Percentiles rank a stretch among this genome's conserved stretches.
Conservation (phyloP, 2,329 filamentous ascomycete genomes). For the Fusarium miscanthi region DNA sequence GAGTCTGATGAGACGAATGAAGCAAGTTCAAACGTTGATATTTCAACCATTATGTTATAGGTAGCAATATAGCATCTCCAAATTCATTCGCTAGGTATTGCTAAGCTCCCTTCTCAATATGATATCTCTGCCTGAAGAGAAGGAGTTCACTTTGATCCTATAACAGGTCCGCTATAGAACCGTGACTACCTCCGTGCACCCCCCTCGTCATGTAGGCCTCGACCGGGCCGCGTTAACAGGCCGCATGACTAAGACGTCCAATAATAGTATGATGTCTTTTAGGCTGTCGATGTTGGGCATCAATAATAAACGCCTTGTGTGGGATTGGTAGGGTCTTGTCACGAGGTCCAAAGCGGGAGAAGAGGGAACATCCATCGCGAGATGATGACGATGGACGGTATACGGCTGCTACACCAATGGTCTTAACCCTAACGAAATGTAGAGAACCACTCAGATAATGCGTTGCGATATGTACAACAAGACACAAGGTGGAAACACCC, state of each 20-base stretch:
- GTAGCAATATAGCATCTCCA: background rate
- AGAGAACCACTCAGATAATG: conserved; percentile 4
- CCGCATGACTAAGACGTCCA: conserved; percentile 18
- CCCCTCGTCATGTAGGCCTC: conserved; percentile 25
- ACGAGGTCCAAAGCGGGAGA: conserved; percentile 21
- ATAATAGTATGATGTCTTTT: background rate
- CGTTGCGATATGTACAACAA: conserved; percentile 27
- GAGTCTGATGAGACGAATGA: background rate
- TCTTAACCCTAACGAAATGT: background rate
- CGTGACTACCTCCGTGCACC: conserved; percentile 8
- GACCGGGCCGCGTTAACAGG: conserved; percentile 26
- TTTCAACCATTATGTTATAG: background rate
- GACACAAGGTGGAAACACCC: conserved; percentile 5
- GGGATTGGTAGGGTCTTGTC: conserved; percentile 17
- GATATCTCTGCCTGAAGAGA: background rate
- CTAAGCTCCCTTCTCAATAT: background rate
- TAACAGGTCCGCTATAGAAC: background rate
- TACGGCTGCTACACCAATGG: background rate
- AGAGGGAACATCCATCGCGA: conserved; percentile 20
- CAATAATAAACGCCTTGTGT: conserved; percentile 10
- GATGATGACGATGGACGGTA: background rate
- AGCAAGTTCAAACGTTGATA: background rate
- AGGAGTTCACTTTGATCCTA: background rate
- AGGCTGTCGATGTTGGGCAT: conserved; percentile 24
- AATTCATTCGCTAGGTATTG: no score